Conservation (phyloP, 129 eudicot species). For the Centaurea solstitialis region DNA sequence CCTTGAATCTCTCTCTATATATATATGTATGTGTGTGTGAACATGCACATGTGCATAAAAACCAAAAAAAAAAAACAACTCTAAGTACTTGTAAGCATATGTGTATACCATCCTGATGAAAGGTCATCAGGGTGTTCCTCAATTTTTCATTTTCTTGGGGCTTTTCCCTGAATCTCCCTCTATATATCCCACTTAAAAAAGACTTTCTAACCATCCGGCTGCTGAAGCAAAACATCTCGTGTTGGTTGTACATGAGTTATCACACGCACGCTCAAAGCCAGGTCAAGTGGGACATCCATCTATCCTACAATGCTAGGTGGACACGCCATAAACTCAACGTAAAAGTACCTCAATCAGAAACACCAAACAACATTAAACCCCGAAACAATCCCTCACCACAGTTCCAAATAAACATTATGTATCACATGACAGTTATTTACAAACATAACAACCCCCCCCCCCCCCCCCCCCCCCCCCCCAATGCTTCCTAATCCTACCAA, state of each 20-base stretch:
- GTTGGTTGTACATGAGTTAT: neutral
- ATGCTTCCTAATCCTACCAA: neutral
- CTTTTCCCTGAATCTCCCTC: no score
- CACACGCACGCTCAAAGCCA: neutral
- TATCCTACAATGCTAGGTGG: neutral
- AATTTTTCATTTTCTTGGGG: no score
- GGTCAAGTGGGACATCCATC: neutral
- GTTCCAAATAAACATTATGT: neutral
- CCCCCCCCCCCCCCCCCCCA: neutral
- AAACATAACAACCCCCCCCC: neutral
- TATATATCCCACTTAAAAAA: neutral
- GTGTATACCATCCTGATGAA: no score
- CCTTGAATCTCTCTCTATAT: no score
- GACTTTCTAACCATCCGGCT: neutral
- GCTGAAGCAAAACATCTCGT: neutral
- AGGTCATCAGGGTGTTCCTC: no score
- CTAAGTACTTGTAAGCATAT: no score
- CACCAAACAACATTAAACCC: neutral
- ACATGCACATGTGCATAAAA: no score
- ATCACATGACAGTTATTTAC: neutral
- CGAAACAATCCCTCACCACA: neutral
- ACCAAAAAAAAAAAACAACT: no score
- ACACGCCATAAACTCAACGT: neutral
- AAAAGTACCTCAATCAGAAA: neutral
- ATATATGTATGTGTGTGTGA: no score